Evolutionary conservation across 192 early-diverging fungal species (phyloP), one percentile per base, ranked within the genome.

Genomic region (Entomortierella parvispora): DNA sequence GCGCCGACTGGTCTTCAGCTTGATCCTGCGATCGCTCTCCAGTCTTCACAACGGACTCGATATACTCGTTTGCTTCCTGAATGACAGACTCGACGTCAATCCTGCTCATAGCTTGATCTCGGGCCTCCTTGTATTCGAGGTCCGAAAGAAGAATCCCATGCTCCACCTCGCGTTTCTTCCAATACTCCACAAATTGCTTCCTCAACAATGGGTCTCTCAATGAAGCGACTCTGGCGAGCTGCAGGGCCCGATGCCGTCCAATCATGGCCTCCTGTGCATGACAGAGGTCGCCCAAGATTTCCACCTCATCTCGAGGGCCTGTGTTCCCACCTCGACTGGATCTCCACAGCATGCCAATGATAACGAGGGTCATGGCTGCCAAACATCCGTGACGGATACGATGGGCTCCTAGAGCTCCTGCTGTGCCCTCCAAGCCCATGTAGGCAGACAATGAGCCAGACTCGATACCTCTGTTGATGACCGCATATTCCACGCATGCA

Each of bases 121-220:
- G 74, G 34, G 74, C 74, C 18, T 77, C 74, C 65, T 64, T 77
- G 51, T 77, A 77, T 23, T 77, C 74, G 7, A 17, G 55, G 26
- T 77, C 74, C 1, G 52, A 22, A n/a, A 56, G 22, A 14, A 77
- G 14, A 18, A 77, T 8, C n/a, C 55, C 46, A 44, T 77, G 74
- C 40, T 77, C 74, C 12, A 77, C 63, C 74, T 77, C 74, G 8
- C 74, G 58, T 29, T 44, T 51, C 40, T 77, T 77, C 74, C 74
- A 77, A 46, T 77, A 77, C 42, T 77, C 74, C 22, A 77, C 61
- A 68, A 77, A 77, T 48, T 77, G 74, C 28, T 77, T 77, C 18
- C 74, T 66, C 22, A 77, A 43, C 47, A 58, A 11, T 15, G 65
- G 65, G 25, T 77, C 60, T 22, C 74, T 62, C 28, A 77, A 22